Base-by-base conservation (phyloP, 1,139 yeast genomes). In the Blastobotrys persicus region DNA sequence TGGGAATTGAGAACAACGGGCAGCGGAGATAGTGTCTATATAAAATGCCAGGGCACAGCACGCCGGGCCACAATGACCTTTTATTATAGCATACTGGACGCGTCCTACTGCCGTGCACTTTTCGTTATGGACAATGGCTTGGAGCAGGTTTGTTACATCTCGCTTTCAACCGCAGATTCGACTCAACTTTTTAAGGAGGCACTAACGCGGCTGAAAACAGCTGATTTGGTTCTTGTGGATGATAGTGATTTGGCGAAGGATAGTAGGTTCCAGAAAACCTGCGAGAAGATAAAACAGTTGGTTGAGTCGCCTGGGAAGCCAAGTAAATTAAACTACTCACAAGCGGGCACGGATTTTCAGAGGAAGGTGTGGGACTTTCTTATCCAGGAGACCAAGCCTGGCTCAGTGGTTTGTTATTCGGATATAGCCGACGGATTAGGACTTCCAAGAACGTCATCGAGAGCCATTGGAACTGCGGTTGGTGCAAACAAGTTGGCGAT, bases 361-460 rank as follows among this genome's bases (percentile, higher is more conserved):
- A 37, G 11, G 28, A 11, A 19, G 4, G 41, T 37, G 4, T 37
- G 41, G 41, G 28, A 37, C 4, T 37, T 18, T 18, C n/a, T 37
- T 12, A 6, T 37, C 3, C 5, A 19, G 14, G 17, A 26, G 14
- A 37, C 41, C 26, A 18, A 19, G 4, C 41, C 41, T 4, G 41
- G 41, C 12, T 9, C 9, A 5, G 19, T 12, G 9, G n/a, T 37
- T 3, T 17, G 28, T 5, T 37, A 37, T 19, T 37, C 41, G 4
- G 41, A 37, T 18, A 37, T 37, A n/a, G 41, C 41, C 4, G 41
- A 37, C n/a, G 41, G 41, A 19, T 12, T 37, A 14, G 19, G 19
- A 9, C 14, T 37, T 6, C 41, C 41, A 18, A 37, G 28, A 37
- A 37, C 41, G n/a, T 37, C 41, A 9, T 19, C 41, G 12, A 19